These are phyloP conservation scores for Sporothrix variecibatus DNA, from an alignment of 2,329 filamentous ascomycete species.

Conservation along the genomic window DNA sequence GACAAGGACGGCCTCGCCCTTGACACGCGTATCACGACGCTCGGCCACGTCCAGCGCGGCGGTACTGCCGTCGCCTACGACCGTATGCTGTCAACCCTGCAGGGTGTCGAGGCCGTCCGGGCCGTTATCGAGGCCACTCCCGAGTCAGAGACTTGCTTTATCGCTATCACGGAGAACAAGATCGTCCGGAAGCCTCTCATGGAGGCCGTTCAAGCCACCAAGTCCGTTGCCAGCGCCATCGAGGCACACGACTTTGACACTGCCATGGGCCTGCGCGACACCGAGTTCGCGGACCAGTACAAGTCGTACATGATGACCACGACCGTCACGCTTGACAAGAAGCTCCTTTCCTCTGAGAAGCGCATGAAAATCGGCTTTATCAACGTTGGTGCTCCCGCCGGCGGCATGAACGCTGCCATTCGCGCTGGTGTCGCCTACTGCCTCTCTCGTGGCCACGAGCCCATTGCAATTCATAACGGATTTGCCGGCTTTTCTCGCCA, in stretches of 20 bases:
- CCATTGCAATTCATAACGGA: constrained; percentile 91
- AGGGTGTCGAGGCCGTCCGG: constrained; percentile 91
- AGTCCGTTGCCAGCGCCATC: constrained; percentile 80
- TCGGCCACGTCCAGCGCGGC: constrained; percentile 96
- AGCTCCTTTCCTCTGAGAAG: constrained; percentile 69
- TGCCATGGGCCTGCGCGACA: constrained; percentile 86
- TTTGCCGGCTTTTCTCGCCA: constrained; percentile 93
- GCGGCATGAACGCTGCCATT: constrained; percentile 97
- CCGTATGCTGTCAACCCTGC: constrained; percentile 86
- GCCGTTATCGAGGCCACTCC: constrained; percentile 88
- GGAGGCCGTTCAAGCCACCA: constrained; percentile 83
- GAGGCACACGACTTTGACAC: constrained; percentile 80
- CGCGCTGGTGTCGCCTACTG: constrained; percentile 93
- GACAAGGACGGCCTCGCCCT: constrained; percentile 71
- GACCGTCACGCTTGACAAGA: constrained; percentile 69
- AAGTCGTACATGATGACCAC: constrained; percentile 89
- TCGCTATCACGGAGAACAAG: constrained; percentile 97
- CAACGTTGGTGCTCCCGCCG: constrained; percentile 93
- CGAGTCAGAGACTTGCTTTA: constrained; percentile 88
- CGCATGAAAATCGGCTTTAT: constrained; percentile 93
- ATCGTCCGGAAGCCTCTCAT: constrained; percentile 88
- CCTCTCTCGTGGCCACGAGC: constrained; percentile 85
- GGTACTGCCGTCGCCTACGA: constrained; percentile 92
- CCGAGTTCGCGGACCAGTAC: constrained; percentile 93
- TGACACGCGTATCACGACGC: constrained; percentile 90